phyloP scores from a whole-genome alignment of 2,329 filamentous ascomycete species.

The Phialophora verrucosa region DNA sequence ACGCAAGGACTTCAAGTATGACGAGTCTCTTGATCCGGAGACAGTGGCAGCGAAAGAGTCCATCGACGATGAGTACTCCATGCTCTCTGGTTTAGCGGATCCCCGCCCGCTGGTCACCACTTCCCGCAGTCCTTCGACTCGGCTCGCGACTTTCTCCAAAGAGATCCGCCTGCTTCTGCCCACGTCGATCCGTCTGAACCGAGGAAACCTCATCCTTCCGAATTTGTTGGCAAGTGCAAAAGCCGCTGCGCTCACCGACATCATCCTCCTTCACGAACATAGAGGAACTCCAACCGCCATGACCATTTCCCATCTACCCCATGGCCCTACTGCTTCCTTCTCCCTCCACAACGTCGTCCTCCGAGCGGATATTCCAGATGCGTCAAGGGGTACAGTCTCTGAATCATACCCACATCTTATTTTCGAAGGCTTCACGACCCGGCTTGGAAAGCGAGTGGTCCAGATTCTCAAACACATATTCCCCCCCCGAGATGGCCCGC shows the following conservation, averaged over 20 bases:
- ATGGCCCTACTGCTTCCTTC: constrained; percentile 86
- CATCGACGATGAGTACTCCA: constrained; percentile 88
- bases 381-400: constrained; percentile 82
- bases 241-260: constrained; percentile 78
- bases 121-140: constrained; percentile 81
- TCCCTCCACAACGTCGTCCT: constrained; percentile 91
- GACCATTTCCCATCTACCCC: constrained; percentile 84
- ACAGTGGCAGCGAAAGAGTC: constrained; percentile 85
- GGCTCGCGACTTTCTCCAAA: constrained; percentile 88
- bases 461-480: constrained; percentile 95
- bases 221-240: constrained; percentile 84
- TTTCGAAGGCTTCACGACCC: constrained; percentile 89
- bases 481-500: constrained; percentile 80
- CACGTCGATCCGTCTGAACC: constrained; percentile 84
- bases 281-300: constrained; percentile 89
- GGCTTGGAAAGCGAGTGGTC: constrained; percentile 78
- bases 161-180: constrained; percentile 84
- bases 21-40: constrained; percentile 81
- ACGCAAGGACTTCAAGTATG: constrained; percentile 88
- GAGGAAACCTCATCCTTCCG: constrained; percentile 85
- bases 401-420: constrained; percentile 94
- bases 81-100: constrained; percentile 89
- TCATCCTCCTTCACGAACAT: constrained; percentile 89
- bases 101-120: constrained; percentile 90
- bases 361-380: constrained; percentile 89